Percentiles rank a stretch among this genome's conserved stretches.
phyloP scores from a whole-genome alignment of 306 rosid species.

The Carpinus fangiana region DNA sequence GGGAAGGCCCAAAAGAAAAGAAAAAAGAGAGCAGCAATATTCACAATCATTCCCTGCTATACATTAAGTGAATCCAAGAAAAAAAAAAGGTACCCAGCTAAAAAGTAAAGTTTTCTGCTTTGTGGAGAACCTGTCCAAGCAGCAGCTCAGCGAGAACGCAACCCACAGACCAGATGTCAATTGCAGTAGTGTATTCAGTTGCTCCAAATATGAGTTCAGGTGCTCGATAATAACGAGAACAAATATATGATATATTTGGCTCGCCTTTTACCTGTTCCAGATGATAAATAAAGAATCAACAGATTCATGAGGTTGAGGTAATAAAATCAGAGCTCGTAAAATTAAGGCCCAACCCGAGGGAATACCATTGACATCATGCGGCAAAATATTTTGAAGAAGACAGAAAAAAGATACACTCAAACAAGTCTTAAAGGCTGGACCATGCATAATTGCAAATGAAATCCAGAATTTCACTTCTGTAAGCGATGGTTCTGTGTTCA shows the following conservation, averaged over 20 bases:
- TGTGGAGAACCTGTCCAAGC: constrained; percentile 60
- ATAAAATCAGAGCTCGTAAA: neutral
- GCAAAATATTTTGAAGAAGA: neutral
- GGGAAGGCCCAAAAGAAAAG: constrained; percentile 21
- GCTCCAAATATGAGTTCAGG: constrained; percentile 80
- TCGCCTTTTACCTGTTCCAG: constrained; percentile 62
- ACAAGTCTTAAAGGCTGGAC: neutral
- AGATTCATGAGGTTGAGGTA: constrained; percentile 3
- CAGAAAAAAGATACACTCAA: neutral
- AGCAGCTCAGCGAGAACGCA: constrained; percentile 69
- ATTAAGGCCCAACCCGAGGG: neutral
- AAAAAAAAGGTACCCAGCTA: neutral
- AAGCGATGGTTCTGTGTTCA: neutral
- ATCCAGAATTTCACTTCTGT: neutral
- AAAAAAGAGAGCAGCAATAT: neutral
- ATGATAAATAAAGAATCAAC: neutral
- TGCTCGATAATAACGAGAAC: constrained; percentile 74
- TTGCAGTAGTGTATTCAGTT: constrained; percentile 71
- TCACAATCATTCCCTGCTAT: constrained; percentile 8
- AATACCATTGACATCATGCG: neutral
- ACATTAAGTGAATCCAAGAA: neutral
- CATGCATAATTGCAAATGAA: neutral
- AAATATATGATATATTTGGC: constrained; percentile 74
- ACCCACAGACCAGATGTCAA: constrained; percentile 73
- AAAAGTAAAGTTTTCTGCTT: neutral